Evolutionary conservation across 2,329 filamentous ascomycete species (phyloP).

Genomic region (Furcasterigmium sp.): DNA sequence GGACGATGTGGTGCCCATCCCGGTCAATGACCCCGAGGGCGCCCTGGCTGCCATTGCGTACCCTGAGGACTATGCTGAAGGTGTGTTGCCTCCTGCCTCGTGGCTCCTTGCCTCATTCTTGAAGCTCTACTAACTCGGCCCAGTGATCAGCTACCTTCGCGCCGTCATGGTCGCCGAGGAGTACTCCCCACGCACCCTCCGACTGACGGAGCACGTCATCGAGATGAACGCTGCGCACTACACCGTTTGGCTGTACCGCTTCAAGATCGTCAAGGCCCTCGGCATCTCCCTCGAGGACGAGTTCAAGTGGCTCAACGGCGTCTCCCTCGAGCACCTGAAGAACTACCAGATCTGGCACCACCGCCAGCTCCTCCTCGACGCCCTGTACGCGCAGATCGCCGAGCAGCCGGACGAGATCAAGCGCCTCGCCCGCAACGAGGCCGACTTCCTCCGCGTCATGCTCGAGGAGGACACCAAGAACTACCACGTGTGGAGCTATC

Average conservation of each 20-base stretch:
- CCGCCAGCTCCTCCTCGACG: conserved; percentile 59
- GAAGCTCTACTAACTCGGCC: conserved; percentile 1
- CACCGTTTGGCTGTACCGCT: conserved; percentile 96
- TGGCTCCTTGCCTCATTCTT: not conserved
- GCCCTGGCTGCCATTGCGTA: conserved; percentile 94
- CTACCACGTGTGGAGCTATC: conserved; percentile 97
- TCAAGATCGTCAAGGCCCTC: conserved; percentile 67
- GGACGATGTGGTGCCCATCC: conserved; percentile 80
- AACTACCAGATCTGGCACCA: conserved; percentile 98
- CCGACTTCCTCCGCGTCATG: conserved; percentile 72
- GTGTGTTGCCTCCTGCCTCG: conserved; percentile 30
- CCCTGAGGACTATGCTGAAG: conserved; percentile 79
- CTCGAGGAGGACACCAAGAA: conserved; percentile 88
- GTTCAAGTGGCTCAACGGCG: conserved; percentile 78
- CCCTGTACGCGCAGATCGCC: conserved; percentile 54
- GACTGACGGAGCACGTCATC: conserved; percentile 85
- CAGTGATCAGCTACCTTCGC: conserved; percentile 85
- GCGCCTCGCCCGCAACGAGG: conserved; percentile 60
- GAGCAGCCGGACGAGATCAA: conserved; percentile 41
- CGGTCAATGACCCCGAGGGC: conserved; percentile 75
- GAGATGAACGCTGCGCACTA: conserved; percentile 94
- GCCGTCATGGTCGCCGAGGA: conserved; percentile 90
- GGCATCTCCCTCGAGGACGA: conserved; percentile 63
- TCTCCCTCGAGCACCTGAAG: conserved; percentile 81
- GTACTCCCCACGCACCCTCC: conserved; percentile 70